These are phyloP conservation scores for Vaccinium vitisidaea DNA, from an alignment of 148 eudicot genomes.

Conservation along the genomic window DNA sequence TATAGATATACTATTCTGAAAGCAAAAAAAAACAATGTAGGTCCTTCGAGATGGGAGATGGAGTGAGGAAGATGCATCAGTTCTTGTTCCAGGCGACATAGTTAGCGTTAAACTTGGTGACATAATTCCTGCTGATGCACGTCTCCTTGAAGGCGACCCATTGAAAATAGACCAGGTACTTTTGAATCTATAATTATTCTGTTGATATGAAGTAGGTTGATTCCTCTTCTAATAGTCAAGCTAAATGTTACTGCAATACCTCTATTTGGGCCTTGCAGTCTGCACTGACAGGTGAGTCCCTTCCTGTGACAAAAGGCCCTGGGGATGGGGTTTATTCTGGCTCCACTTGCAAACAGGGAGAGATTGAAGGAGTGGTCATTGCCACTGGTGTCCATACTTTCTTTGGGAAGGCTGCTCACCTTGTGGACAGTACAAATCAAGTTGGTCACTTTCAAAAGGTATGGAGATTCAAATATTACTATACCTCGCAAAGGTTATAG, in stretches of 20 bases:
- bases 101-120: conserved; percentile 34
- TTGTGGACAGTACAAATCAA: conserved; percentile 50
- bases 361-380: conserved; percentile 53
- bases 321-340: conserved; percentile 53
- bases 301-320: conserved; percentile 48
- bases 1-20: not conserved
- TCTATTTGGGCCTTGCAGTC: conserved; percentile 8
- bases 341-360: conserved; percentile 58
- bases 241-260: not conserved
- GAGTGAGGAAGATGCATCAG: conserved; percentile 35
- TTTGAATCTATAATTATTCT: not conserved
- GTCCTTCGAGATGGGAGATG: conserved; percentile 38
- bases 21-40: not conserved
- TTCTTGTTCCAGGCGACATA: conserved; percentile 38
- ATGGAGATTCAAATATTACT: not conserved
- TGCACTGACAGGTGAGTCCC: conserved; percentile 57
- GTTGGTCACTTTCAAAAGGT: conserved; percentile 69
- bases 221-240: not conserved
- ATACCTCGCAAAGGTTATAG: not conserved
- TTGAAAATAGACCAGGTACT: conserved; percentile 33
- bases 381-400: conserved; percentile 57
- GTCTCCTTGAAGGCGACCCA: conserved; percentile 38
- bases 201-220: not conserved
- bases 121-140: conserved; percentile 38
- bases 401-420: conserved; percentile 62